Evolutionary conservation across 768 basidiomycete species (phyloP).

Genomic region (Brasilioporus rufonigricans): DNA sequence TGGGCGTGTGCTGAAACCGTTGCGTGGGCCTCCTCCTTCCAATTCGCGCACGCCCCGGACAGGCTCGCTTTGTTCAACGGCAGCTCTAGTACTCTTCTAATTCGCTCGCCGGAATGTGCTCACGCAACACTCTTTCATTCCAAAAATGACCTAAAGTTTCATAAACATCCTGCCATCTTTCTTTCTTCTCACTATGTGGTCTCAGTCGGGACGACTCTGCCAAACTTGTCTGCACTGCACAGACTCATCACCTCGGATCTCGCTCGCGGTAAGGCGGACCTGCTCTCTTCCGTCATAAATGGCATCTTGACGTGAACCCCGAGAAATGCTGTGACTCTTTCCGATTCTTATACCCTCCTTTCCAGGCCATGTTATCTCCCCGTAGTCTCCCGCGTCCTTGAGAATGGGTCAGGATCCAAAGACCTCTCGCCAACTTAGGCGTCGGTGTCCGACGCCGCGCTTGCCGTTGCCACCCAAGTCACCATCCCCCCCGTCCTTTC

Average conservation of each 20-base stretch:
- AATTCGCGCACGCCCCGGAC: slow-evolving; percentile 12
- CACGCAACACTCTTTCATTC: slow-evolving; percentile 27
- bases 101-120: neutral
- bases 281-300: slow-evolving; percentile 19
- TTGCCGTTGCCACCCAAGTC: neutral
- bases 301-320: slow-evolving; percentile 30
- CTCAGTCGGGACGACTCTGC: slow-evolving; percentile 31
- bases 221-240: slow-evolving; percentile 33
- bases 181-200: slow-evolving; percentile 24
- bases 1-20: neutral
- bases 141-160: slow-evolving; percentile 34
- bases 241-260: slow-evolving; percentile 34
- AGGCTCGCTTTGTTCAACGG: neutral
- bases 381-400: slow-evolving; percentile 10
- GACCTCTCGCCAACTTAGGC: slow-evolving; percentile 21
- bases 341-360: slow-evolving; percentile 30
- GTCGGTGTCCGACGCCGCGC: slow-evolving; percentile 12
- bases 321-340: slow-evolving; percentile 31
- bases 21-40: slow-evolving; percentile 10
- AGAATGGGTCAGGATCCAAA: slow-evolving; percentile 27
- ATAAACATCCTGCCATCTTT: slow-evolving; percentile 19
- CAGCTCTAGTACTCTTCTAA: no score
- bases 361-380: slow-evolving; percentile 13
- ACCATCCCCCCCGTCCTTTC: neutral
- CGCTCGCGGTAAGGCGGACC: slow-evolving; percentile 23